Conservation (phyloP, 75 land plant genomes). For the Ceratopteris richardii region DNA sequence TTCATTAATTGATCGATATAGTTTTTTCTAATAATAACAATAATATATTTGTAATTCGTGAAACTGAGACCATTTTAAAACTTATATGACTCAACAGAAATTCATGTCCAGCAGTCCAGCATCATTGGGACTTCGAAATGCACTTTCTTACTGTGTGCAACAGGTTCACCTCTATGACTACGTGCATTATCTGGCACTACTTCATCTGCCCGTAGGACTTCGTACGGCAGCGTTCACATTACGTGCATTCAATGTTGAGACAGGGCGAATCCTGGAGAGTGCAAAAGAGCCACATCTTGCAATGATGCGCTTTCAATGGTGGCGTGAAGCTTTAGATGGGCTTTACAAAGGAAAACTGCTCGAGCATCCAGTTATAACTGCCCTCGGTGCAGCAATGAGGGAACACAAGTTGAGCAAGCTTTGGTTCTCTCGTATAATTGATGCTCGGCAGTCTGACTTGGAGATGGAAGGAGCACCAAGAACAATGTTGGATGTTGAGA, state of each 20-base stretch:
- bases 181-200: conserved; percentile 78
- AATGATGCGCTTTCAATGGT: conserved; percentile 88
- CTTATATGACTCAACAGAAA: no score
- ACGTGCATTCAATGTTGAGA: conserved; percentile 95
- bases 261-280: conserved; percentile 75
- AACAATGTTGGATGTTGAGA: conserved; percentile 56
- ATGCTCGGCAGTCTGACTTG: conserved; percentile 81
- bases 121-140: conserved; percentile 36
- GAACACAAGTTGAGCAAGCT: conserved; percentile 72
- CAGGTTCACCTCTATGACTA: conserved; percentile 90
- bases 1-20: no score
- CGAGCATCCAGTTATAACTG: conserved; percentile 75
- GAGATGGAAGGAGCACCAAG: conserved; percentile 53
- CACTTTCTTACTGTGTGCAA: conserved; percentile 87
- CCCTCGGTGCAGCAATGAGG: conserved; percentile 50
- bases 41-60: no score
- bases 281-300: conserved; percentile 73
- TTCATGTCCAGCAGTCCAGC: conserved; percentile 4
- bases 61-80: no score
- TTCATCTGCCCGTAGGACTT: conserved; percentile 68
- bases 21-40: no score
- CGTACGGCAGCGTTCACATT: conserved; percentile 87
- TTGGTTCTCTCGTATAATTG: conserved; percentile 83
- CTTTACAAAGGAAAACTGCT: conserved; percentile 48
- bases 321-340: conserved; percentile 87